Evolutionary conservation across 2,329 filamentous ascomycete species (phyloP).

Genomic region (Ascocoryne sarcoides): DNA sequence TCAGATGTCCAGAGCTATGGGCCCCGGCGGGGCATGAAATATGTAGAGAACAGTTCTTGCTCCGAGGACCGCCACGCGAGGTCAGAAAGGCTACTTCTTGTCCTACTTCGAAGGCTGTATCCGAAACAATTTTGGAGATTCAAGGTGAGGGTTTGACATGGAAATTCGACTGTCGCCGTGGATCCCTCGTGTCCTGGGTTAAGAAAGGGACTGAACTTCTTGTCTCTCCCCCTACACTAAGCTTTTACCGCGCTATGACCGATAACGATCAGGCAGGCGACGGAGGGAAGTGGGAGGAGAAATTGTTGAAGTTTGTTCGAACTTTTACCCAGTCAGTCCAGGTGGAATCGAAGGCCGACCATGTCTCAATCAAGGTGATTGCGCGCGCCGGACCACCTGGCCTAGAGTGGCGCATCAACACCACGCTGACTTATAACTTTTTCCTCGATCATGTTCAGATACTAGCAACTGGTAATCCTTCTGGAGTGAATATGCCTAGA

Average conservation of each 20-base stretch:
- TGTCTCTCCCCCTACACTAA: neutral
- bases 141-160: constrained; percentile 31
- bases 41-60: constrained; percentile 40
- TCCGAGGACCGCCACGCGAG: constrained; percentile 22
- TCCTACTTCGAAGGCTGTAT: constrained; percentile 7
- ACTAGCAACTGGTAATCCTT: constrained; percentile 35
- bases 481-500: constrained; percentile 37
- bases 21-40: constrained; percentile 42
- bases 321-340: constrained; percentile 37
- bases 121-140: constrained; percentile 19
- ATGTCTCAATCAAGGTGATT: constrained; percentile 35
- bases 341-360: constrained; percentile 24
- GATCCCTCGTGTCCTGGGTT: constrained; percentile 3
- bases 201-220: neutral
- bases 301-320: constrained; percentile 34
- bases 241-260: constrained; percentile 4
- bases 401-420: constrained; percentile 48
- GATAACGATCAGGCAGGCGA: constrained; percentile 33
- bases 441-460: constrained; percentile 37
- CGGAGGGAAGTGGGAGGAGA: neutral
- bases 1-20: constrained; percentile 39
- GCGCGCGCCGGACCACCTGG: constrained; percentile 44
- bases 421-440: constrained; percentile 43
- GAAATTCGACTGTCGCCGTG: constrained; percentile 33
- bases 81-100: neutral